These are phyloP conservation scores for Coccomyxa sp. DNA, from an alignment of 139 green algal species.

Conservation along the genomic window DNA sequence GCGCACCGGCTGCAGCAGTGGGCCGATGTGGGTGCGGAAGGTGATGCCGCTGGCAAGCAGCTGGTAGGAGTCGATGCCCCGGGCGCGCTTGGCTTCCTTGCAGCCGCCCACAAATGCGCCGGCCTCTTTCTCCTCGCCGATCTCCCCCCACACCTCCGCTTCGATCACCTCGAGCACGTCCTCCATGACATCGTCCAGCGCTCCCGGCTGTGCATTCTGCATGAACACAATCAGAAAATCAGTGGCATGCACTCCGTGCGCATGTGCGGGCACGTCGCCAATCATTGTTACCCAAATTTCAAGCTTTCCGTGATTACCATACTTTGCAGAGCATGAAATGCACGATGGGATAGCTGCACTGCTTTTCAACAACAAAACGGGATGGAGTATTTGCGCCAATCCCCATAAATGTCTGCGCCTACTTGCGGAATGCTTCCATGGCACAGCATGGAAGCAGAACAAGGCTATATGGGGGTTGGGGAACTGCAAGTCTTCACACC, in stretches of 20 bases:
- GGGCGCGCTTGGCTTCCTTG: conserved; percentile 71
- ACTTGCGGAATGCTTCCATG: no score
- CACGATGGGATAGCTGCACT: no score
- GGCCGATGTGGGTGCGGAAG: conserved; percentile 44
- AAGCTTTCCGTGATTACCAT: background rate
- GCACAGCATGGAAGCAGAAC: no score
- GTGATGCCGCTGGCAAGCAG: conserved; percentile 60
- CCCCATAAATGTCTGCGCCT: no score
- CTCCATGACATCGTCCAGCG: conserved; percentile 55
- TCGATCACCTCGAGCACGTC: conserved; percentile 71
- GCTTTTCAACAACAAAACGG: no score
- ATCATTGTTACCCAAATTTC: background rate
- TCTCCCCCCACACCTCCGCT: conserved; percentile 70
- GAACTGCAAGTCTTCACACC: no score
- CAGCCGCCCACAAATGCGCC: conserved; percentile 47
- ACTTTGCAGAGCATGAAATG: no score
- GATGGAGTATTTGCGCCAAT: no score
- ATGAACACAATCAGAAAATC: background rate
- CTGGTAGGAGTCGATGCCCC: conserved; percentile 70
- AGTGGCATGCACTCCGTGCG: no score
- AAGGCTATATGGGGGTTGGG: no score
- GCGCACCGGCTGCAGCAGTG: conserved; percentile 30
- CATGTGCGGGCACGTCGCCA: background rate
- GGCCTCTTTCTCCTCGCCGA: conserved; percentile 73
- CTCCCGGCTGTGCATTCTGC: conserved; percentile 28